Evolutionary conservation across 208 protist genomes (phyloP), one percentile per base, ranked within the genome.

Genomic region (Crithidia sp.): DNA sequence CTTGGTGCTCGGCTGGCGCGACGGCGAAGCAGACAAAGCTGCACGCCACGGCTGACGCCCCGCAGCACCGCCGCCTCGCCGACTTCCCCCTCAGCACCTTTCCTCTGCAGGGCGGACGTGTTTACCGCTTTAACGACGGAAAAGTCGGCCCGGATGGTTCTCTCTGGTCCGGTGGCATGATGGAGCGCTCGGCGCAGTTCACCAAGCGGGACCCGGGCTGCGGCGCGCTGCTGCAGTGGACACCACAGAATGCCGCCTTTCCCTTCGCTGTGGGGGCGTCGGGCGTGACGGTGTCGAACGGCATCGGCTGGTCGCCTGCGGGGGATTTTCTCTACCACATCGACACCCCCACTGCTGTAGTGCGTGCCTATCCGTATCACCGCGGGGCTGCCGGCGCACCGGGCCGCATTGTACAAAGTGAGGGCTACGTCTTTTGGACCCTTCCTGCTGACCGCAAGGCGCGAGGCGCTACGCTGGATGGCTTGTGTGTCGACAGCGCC

Each of bases 61-160:
- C 50, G 39, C 58, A 60, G 50, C 56, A 28, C 28, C 28, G 39
- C 41, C 43, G n/a, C 5, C 60, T 78, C 14, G 65, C 66, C 37
- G 58, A 41, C 5, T 78, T 78, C 45, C 74, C 74, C 2, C n/a
- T 67, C 44, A 44, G 49, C 0, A 7, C 45, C 49, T 73, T 69
- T 17, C n/a, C 43, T 0, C 60, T 62, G 36, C 74, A 72, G 41
- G 60, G 9, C 1, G 66, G 66, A 0, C 74, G 74, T 4, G 55
- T 73, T 1, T 73, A 78, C 60, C 74, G 74, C 17, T 78, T 78
- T 57, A 78, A 78, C 66, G 73, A 78, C 50, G 66, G 74, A 28
- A 78, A 78, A 13, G 74, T 78, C 7, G 66, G 58, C 7, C 74
- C 74, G 2, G 74, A 78, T 39, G 57, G 60, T 17, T 63, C 66